Evolutionary conservation across 495 filamentous ascomycete species (phyloP).

Genomic region (Aspergillus asperescens): DNA sequence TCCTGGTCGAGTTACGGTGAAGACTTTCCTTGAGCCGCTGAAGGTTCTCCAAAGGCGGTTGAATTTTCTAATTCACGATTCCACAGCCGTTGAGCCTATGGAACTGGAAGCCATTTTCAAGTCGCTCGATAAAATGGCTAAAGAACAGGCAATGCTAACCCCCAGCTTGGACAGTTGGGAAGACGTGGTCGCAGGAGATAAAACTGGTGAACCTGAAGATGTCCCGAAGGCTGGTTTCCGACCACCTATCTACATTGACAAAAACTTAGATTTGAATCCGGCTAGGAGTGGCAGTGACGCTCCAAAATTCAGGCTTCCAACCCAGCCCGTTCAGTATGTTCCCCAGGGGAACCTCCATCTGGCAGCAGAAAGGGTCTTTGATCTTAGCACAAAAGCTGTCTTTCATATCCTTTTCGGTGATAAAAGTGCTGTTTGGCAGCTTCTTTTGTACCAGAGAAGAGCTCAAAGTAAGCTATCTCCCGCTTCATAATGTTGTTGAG

Average conservation of each 20-base stretch:
- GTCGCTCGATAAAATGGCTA: constrained; percentile 62
- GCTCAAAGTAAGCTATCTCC: constrained; percentile 51
- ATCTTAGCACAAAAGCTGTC: constrained; percentile 84
- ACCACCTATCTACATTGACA: constrained; percentile 57
- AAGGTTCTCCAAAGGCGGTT: constrained; percentile 75
- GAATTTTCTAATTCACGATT: constrained; percentile 74
- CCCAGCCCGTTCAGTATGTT: constrained; percentile 73
- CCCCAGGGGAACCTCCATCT: constrained; percentile 72
- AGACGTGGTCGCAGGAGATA: constrained; percentile 64
- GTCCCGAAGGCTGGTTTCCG: constrained; percentile 51
- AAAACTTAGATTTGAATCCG: constrained; percentile 49
- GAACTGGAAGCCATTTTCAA: constrained; percentile 59
- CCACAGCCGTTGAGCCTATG: constrained; percentile 59
- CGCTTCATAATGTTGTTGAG: not conserved
- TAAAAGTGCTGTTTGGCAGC: constrained; percentile 88
- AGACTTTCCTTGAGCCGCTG: constrained; percentile 86
- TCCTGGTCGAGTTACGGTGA: constrained; percentile 72
- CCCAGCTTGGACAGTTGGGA: constrained; percentile 92
- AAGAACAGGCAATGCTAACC: constrained; percentile 53
- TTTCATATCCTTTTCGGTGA: constrained; percentile 97
- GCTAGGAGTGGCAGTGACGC: constrained; percentile 41
- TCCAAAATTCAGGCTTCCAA: constrained; percentile 78
- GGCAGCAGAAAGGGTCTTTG: constrained; percentile 68
- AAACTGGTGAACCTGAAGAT: constrained; percentile 18
- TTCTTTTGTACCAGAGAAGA: constrained; percentile 78